Evolutionary conservation across 106 monocot species (phyloP), one percentile per base, ranked within the genome.

Genomic region (Alisma plantagoaquatica): DNA sequence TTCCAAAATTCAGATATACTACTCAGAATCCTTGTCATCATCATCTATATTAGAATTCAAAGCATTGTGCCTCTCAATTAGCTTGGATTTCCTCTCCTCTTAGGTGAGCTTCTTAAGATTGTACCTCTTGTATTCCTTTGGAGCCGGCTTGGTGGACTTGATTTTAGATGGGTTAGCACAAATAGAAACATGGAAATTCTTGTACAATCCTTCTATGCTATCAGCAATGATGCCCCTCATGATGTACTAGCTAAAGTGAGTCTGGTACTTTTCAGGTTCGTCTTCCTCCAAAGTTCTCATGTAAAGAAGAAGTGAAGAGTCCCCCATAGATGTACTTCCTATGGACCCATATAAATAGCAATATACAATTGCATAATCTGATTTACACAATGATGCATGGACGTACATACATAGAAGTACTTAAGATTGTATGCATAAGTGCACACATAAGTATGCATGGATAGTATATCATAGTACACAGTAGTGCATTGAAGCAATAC

Each of bases 31-130:
- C 2, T 73, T 59, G 46, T 57, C 57, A 30, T 15, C 60, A 17
- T 10, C 74, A 2, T 3, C 49, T 9, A 26, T 51, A 19, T 54
- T 1, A 38, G 59, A 43, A 33, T 75, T 75, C 10, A 75, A 44
- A 6, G 74, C 68, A 57, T 75, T 69, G 63, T 68, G 49, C 3
- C 74, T 56, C n/a, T 75, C 68, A 17, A 75, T 46, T 3, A 75
- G 57, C 63, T 46, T 63, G 27, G 54, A 49, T 50, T 62, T 74
- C 26, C 67, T 67, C 61, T 74, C 67, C 26, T 67, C 73, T 16
- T 74, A 75, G 0, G 74, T 75, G 4, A 75, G 68, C 57, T 75
- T 75, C 62, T 69, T 75, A 43, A 63, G 41, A n/a, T n/a, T n/a
- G n/a, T n/a, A n/a, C n/a, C n/a, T n/a, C n/a, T n/a, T n/a, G n/a